These are phyloP conservation scores for Fusarium citri DNA, from an alignment of 2,329 filamentous ascomycete species.

Conservation along the genomic window DNA sequence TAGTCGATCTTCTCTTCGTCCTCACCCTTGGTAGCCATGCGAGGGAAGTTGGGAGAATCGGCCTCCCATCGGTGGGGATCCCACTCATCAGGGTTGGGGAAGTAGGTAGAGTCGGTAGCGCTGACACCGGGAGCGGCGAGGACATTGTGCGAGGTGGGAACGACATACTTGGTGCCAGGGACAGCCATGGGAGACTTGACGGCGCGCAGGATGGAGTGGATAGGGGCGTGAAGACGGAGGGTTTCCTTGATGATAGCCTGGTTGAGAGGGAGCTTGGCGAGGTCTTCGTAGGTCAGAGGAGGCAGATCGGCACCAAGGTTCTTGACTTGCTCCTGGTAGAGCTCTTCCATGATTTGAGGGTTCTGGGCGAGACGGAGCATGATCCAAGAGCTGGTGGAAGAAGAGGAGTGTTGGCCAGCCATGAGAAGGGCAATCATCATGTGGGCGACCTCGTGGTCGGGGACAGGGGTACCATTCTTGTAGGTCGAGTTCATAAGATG, in stretches of 20 bases:
- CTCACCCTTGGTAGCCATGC: constrained; percentile 58
- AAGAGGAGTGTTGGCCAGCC: constrained; percentile 91
- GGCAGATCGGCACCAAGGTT: constrained; percentile 80
- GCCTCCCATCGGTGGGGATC: constrained; percentile 92
- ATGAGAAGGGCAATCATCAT: constrained; percentile 96
- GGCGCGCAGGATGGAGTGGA: constrained; percentile 93
- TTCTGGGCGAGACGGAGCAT: constrained; percentile 82
- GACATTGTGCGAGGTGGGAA: constrained; percentile 83
- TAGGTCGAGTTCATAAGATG: constrained; percentile 87
- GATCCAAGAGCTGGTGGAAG: constrained; percentile 87
- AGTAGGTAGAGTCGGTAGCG: constrained; percentile 76
- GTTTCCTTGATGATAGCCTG: constrained; percentile 91
- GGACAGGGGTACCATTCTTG: constrained; percentile 83
- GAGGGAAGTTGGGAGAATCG: constrained; percentile 67
- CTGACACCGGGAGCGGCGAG: constrained; percentile 88
- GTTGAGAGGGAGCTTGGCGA: constrained; percentile 84
- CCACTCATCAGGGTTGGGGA: constrained; percentile 85
- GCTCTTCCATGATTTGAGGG: constrained; percentile 81
- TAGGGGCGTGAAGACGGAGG: constrained; percentile 88
- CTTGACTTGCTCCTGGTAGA: constrained; percentile 83
- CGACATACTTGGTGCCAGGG: constrained; percentile 82
- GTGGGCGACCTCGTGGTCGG: constrained; percentile 86
- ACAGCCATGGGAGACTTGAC: constrained; percentile 90
- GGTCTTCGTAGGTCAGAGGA: constrained; percentile 78
- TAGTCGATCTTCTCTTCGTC: constrained; percentile 88